A percentile compares a stretch with the other conserved stretches of the same genome.
Evolutionary conservation across 2,329 filamentous ascomycete genomes (phyloP).

Genomic region (Didymella sp.): DNA sequence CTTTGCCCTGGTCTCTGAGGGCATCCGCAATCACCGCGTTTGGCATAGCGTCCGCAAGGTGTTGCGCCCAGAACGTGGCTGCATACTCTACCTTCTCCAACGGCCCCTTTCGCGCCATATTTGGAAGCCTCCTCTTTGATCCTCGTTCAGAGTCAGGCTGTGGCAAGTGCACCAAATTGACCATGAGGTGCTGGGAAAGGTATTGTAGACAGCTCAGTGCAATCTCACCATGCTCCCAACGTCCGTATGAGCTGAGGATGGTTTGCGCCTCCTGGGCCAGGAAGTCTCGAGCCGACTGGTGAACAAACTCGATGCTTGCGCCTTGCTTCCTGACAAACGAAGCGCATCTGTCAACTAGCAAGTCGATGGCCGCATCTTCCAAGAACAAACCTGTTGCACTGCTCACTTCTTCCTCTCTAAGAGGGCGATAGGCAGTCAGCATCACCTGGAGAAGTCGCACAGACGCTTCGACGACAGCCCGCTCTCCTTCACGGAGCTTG

Average conservation of each 20-base stretch:
- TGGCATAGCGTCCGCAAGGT: background rate
- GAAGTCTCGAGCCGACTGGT: constrained; percentile 55
- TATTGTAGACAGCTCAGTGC: background rate
- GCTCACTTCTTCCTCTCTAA: background rate
- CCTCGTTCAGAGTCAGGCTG: too few relatives aligned
- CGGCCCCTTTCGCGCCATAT: too few relatives aligned
- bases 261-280: constrained; percentile 23
- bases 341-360: constrained; percentile 46
- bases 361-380: background rate
- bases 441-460: too few relatives aligned
- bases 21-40: background rate
- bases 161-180: background rate
- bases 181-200: background rate
- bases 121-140: background rate
- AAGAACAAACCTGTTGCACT: background rate
- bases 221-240: background rate
- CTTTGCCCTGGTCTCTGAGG: background rate
- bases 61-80: too few relatives aligned
- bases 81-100: too few relatives aligned
- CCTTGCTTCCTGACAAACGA: constrained; percentile 51
- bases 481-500: too few relatives aligned
- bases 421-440: too few relatives aligned
- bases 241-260: background rate
- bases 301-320: constrained; percentile 45
- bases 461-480: too few relatives aligned